phyloP scores from a whole-genome alignment of 352 stramenopile genomes.

The Phytophthora pisi region DNA sequence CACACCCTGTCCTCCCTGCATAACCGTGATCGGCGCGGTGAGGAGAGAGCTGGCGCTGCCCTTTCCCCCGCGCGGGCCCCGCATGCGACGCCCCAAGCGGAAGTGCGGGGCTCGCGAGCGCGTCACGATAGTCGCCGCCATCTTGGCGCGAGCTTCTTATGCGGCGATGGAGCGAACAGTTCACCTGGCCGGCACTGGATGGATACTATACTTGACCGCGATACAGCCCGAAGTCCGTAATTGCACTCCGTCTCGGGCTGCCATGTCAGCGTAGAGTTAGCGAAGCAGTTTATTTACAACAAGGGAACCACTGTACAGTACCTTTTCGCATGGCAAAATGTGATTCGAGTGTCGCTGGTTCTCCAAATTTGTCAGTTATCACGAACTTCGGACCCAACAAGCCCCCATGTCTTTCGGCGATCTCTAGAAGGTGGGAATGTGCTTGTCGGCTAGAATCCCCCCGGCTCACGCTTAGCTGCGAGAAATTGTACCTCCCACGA shows the following conservation, averaged over 20 bases:
- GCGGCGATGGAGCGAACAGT: not conserved
- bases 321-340: conserved; percentile 22
- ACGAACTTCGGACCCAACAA: conserved; percentile 4
- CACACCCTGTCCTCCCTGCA: conserved; percentile 18
- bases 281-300: conserved; percentile 10
- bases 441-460: not conserved
- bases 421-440: conserved; percentile 9
- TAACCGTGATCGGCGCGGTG: conserved; percentile 11
- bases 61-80: conserved; percentile 11
- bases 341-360: conserved; percentile 23
- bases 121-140: conserved; percentile 10
- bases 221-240: not conserved
- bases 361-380: conserved; percentile 33
- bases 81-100: conserved; percentile 31
- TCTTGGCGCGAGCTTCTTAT: conserved; percentile 7
- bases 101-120: conserved; percentile 8
- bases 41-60: conserved; percentile 6
- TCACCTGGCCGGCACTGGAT: not conserved
- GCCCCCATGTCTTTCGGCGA: conserved; percentile 1
- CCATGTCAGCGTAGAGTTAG: not conserved
- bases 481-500: no score
- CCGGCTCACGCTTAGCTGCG: conserved; percentile 4
- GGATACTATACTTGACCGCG: not conserved
- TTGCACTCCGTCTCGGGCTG: not conserved
- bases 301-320: not conserved